Evolutionary conservation across 1,284 basidiomycete species (phyloP).

Genomic region (Microbotryum saponariae): DNA sequence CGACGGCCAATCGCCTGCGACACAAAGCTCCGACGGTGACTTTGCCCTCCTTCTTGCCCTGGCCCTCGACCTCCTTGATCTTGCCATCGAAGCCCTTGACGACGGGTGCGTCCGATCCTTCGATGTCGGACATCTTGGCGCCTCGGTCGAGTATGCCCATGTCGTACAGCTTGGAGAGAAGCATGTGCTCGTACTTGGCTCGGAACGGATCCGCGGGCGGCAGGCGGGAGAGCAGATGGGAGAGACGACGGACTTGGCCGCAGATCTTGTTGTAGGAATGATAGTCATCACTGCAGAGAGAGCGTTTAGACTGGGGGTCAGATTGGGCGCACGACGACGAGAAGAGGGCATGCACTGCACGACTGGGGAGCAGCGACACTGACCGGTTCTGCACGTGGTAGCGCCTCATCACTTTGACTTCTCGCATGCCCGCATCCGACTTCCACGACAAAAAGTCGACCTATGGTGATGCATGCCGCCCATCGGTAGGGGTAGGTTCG

Average conservation of each 20-base stretch:
- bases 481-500: not conserved
- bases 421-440: constrained; percentile 82
- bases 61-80: constrained; percentile 54
- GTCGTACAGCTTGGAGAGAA: constrained; percentile 94
- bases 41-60: constrained; percentile 33
- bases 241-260: constrained; percentile 74
- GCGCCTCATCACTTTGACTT: constrained; percentile 88
- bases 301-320: no score
- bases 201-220: constrained; percentile 87
- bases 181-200: constrained; percentile 69
- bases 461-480: not conserved
- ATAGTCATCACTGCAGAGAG: constrained; percentile 64
- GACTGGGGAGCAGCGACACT: not conserved
- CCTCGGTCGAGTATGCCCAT: constrained; percentile 80
- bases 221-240: constrained; percentile 78
- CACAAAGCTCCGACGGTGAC: constrained; percentile 92
- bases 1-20: constrained; percentile 79
- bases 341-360: not conserved
- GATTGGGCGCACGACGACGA: not conserved
- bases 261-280: constrained; percentile 98
- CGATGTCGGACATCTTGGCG: constrained; percentile 81
- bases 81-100: constrained; percentile 34
- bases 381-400: constrained; percentile 84
- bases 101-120: constrained; percentile 41
- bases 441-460: constrained; percentile 69